A percentile compares a stretch with the other conserved stretches of the same genome.
Conservation (phyloP, 2,329 filamentous ascomycete species). For the Cladosporium austrohemisphaericum region DNA sequence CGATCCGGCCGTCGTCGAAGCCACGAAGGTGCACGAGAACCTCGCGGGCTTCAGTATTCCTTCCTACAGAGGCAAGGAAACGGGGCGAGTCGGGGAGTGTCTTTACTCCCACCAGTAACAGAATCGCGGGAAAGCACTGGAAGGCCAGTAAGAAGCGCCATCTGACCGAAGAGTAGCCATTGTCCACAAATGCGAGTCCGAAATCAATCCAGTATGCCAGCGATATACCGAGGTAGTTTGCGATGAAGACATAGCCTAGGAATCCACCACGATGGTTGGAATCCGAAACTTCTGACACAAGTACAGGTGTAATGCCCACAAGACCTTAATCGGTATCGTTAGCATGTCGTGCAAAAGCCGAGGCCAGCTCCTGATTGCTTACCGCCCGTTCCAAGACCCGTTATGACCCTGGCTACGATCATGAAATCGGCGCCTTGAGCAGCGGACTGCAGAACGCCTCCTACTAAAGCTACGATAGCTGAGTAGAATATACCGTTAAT, state of each 20-base stretch:
- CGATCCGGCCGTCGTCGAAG: constrained; percentile 28
- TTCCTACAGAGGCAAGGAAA: constrained; percentile 28
- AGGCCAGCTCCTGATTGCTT: constrained; percentile 17
- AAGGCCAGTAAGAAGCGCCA: constrained; percentile 34
- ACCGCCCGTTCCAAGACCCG: constrained; percentile 51
- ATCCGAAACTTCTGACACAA: constrained; percentile 48
- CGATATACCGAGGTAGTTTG: constrained; percentile 51
- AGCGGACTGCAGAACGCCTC: constrained; percentile 48
- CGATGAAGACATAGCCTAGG: constrained; percentile 50
- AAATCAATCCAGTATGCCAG: constrained; percentile 27
- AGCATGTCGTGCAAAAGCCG: constrained; percentile 16
- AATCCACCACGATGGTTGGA: constrained; percentile 46
- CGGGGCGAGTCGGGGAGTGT: constrained; percentile 47
- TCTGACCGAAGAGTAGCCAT: constrained; percentile 23
- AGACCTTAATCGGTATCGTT: constrained; percentile 25
- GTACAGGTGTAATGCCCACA: constrained; percentile 49
- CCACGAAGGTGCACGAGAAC: constrained; percentile 31
- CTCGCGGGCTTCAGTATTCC: constrained; percentile 32
- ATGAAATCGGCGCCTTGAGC: constrained; percentile 48
- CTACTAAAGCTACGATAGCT: constrained; percentile 46
- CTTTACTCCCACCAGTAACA: constrained; percentile 39
- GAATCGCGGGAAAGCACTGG: constrained; percentile 41
- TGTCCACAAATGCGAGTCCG: constrained; percentile 23
- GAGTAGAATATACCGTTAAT: constrained; percentile 50
- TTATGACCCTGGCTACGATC: constrained; percentile 48